Evolutionary conservation across 2,329 filamentous ascomycete genomes (phyloP).

Genomic region (Cladosporium halotolerans): DNA sequence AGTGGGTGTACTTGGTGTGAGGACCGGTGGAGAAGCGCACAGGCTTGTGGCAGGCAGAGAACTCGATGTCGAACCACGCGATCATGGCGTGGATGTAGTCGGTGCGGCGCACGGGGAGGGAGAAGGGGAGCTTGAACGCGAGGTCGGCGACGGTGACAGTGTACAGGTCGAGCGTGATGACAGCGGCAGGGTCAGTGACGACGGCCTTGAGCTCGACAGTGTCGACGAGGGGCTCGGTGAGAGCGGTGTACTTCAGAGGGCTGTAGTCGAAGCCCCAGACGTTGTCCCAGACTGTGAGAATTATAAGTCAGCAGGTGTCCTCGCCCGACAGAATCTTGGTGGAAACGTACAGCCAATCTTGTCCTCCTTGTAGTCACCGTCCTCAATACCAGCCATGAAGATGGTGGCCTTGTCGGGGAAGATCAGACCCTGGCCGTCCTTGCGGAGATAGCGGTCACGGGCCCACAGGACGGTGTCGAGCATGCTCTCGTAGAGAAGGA

Average conservation of each 20-base stretch:
- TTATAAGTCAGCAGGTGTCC: constrained; percentile 17
- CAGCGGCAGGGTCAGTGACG: constrained; percentile 79
- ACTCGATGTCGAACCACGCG: constrained; percentile 99
- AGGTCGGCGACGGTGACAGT: constrained; percentile 79
- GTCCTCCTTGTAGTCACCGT: constrained; percentile 99
- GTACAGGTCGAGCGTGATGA: constrained; percentile 81
- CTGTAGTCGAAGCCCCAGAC: constrained; percentile 98
- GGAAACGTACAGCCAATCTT: constrained; percentile 87
- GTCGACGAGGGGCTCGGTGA: constrained; percentile 94
- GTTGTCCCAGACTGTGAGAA: constrained; percentile 83
- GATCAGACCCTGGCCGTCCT: constrained; percentile 70
- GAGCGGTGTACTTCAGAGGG: constrained; percentile 85
- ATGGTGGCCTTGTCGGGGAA: constrained; percentile 99
- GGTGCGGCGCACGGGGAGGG: constrained; percentile 69
- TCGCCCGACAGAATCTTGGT: not conserved
- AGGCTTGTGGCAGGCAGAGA: constrained; percentile 95
- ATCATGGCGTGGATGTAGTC: constrained; percentile 97
- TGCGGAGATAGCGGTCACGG: constrained; percentile 80
- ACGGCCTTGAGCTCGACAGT: constrained; percentile 97
- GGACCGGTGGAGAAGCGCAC: constrained; percentile 95
- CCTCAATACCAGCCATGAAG: constrained; percentile 93
- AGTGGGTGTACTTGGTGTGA: constrained; percentile 98
- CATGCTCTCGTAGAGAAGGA: constrained; percentile 98
- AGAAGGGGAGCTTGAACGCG: constrained; percentile 73
- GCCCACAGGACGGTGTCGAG: constrained; percentile 96